Evolutionary conservation across 2,329 filamentous ascomycete genomes (phyloP).

Genomic region (Pseudocercospora crystallina): DNA sequence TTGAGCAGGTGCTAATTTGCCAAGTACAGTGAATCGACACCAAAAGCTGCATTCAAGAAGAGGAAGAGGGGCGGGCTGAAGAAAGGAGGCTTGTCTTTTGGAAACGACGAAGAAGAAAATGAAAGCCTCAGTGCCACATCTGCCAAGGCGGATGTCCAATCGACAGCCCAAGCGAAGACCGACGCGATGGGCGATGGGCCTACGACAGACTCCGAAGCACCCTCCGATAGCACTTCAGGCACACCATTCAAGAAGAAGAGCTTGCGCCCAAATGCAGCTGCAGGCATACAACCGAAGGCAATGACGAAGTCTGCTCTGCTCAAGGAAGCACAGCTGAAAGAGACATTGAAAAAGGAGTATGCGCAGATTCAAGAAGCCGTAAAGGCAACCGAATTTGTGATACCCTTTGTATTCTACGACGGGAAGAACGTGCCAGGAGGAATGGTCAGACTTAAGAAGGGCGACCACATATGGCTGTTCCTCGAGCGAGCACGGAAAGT

Average conservation of each 20-base stretch:
- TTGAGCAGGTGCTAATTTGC: slow-evolving; percentile 48
- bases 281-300: slow-evolving; percentile 68
- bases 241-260: slow-evolving; percentile 37
- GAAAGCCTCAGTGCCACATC: slow-evolving; percentile 1
- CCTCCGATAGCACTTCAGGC: slow-evolving; percentile 6
- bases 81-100: slow-evolving; percentile 68
- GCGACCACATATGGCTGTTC: slow-evolving; percentile 89
- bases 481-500: slow-evolving; percentile 89
- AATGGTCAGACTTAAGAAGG: slow-evolving; percentile 83
- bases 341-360: slow-evolving; percentile 76
- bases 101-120: slow-evolving; percentile 60
- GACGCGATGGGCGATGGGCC: slow-evolving; percentile 1
- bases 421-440: slow-evolving; percentile 87
- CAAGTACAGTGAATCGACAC: slow-evolving; percentile 57
- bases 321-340: slow-evolving; percentile 74
- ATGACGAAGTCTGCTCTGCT: slow-evolving; percentile 75
- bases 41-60: slow-evolving; percentile 56
- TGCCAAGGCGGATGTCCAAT: slow-evolving; percentile 1
- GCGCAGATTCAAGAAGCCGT: slow-evolving; percentile 78
- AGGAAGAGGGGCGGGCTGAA: slow-evolving; percentile 49
- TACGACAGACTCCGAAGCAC: slow-evolving; percentile 20
- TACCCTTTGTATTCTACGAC: slow-evolving; percentile 97
- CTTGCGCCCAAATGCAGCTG: slow-evolving; percentile 62
- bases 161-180: slow-evolving; percentile 2
- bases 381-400: slow-evolving; percentile 82